Conservation (phyloP, 192 early-diverging fungal species). For the Entomortierella lignicola region DNA sequence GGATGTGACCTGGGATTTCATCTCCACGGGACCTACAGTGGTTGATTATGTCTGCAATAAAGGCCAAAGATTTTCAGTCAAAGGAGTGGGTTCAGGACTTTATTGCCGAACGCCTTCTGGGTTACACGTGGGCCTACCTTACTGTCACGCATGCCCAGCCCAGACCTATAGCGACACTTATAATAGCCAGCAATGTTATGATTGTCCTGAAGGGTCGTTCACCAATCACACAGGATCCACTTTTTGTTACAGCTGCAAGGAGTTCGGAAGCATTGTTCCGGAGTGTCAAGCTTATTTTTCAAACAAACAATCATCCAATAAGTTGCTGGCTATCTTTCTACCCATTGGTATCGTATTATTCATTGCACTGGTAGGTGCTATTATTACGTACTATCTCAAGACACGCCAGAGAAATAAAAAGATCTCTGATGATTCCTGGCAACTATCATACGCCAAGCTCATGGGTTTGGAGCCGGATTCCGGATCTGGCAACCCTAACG, state of each 20-base stretch:
- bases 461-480: constrained; percentile 25
- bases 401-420: constrained; percentile 10
- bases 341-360: constrained; percentile 22
- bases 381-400: not conserved
- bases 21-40: constrained; percentile 16
- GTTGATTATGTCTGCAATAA: constrained; percentile 36
- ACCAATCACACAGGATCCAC: constrained; percentile 26
- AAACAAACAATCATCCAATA: constrained; percentile 10
- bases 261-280: not conserved
- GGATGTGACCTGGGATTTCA: constrained; percentile 36
- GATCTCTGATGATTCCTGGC: constrained; percentile 34
- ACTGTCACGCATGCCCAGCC: constrained; percentile 21
- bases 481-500: not conserved
- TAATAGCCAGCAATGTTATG: constrained; percentile 30
- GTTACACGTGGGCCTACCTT: constrained; percentile 12
- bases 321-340: constrained; percentile 23
- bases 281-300: constrained; percentile 33
- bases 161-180: constrained; percentile 23
- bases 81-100: constrained; percentile 13
- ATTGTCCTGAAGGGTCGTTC: constrained; percentile 27
- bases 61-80: constrained; percentile 27
- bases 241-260: constrained; percentile 20
- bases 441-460: constrained; percentile 24
- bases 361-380: not conserved
- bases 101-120: constrained; percentile 8